These are phyloP conservation scores for Trichomonascus vanleenenianus DNA, from an alignment of 805 yeast genomes.

Conservation along the genomic window DNA sequence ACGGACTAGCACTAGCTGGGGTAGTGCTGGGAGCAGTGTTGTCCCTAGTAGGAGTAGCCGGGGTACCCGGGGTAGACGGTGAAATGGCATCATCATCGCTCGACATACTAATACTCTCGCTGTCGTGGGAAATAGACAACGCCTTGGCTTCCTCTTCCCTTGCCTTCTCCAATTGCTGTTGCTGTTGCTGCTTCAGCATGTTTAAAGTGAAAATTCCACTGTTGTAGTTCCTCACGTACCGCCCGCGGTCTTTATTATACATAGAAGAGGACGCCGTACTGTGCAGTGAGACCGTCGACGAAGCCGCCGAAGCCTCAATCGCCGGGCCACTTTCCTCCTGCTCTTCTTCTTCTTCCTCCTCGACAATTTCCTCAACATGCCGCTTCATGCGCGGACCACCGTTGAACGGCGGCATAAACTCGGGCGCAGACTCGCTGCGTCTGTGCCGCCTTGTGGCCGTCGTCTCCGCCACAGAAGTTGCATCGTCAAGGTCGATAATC, in stretches of 20 bases:
- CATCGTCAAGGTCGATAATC: slow-evolving; percentile 48
- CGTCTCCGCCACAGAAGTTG: slow-evolving; percentile 28
- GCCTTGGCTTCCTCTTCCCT: neutral
- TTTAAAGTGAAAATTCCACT: slow-evolving; percentile 4
- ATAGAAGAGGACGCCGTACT: slow-evolving; percentile 9
- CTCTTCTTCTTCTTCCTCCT: slow-evolving; percentile 17
- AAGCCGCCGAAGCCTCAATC: slow-evolving; percentile 3
- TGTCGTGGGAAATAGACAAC: no score
- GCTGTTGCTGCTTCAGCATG: slow-evolving; percentile 3
- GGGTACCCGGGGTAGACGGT: no score
- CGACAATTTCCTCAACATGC: slow-evolving; percentile 24
- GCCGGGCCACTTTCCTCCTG: neutral
- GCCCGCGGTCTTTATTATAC: slow-evolving; percentile 8
- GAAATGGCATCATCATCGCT: no score
- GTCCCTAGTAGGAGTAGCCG: no score
- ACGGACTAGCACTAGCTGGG: no score
- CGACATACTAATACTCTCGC: no score
- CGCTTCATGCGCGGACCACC: slow-evolving; percentile 20
- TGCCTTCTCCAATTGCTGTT: neutral
- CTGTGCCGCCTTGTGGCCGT: slow-evolving; percentile 33
- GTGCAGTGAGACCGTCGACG: slow-evolving; percentile 12
- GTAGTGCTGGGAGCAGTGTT: no score
- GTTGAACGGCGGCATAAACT: slow-evolving; percentile 25
- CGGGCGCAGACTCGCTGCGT: slow-evolving; percentile 52
- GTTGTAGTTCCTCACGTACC: slow-evolving; percentile 14